These are phyloP conservation scores for Begonia loranthoides DNA, from an alignment of 306 rosid genomes.

Conservation along the genomic window DNA sequence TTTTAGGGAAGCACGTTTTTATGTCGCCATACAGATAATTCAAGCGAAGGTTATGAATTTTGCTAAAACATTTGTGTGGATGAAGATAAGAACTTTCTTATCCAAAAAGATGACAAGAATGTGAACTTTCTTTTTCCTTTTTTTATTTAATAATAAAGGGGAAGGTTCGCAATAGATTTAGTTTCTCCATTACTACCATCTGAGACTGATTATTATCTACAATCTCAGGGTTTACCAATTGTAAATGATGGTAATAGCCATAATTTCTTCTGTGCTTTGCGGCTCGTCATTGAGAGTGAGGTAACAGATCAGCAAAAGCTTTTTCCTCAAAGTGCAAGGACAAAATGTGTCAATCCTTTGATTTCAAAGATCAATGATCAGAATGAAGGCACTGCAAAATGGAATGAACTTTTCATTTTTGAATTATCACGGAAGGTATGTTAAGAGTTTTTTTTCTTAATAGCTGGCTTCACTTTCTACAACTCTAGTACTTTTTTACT, in stretches of 20 bases:
- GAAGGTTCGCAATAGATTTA: background rate
- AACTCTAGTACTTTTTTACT: background rate
- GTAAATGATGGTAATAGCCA: conserved; percentile 87
- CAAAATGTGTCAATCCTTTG: conserved; percentile 80
- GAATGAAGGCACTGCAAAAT: conserved; percentile 60
- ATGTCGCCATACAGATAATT: conserved; percentile 70
- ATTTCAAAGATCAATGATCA: conserved; percentile 23
- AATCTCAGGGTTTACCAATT: conserved; percentile 65
- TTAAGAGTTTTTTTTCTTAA: background rate
- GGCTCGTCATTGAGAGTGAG: conserved; percentile 69
- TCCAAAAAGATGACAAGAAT: background rate
- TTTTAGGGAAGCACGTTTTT: conserved; percentile 70
- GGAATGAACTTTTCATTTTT: conserved; percentile 95
- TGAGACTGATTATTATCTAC: conserved; percentile 8
- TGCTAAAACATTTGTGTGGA: conserved; percentile 1
- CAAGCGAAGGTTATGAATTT: conserved; percentile 71
- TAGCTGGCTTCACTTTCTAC: conserved; percentile 3
- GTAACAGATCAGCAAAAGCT: conserved; percentile 86
- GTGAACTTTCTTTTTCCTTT: too few relatives aligned
- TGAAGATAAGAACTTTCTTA: background rate
- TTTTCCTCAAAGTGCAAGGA: conserved; percentile 98
- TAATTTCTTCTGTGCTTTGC: conserved; percentile 92
- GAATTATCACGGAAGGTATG: conserved; percentile 83
- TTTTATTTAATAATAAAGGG: conserved; percentile 6
- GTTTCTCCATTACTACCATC: conserved; percentile 1